A percentile compares a stretch with the other conserved stretches of the same genome.
Conservation (phyloP, 306 rosid genomes). For the Quillaja saponaria region DNA sequence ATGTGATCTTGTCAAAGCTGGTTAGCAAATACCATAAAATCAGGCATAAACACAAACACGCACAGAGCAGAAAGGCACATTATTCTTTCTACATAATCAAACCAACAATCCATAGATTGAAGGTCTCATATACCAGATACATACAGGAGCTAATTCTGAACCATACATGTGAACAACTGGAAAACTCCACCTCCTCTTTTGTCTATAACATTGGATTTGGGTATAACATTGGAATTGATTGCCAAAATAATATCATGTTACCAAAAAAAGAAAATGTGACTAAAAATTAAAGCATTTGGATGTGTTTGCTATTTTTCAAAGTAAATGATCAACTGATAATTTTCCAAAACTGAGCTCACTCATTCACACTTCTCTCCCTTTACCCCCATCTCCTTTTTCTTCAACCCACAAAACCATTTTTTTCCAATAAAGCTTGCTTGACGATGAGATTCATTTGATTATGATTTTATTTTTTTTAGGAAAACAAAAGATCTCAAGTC, state of each 20-base stretch:
- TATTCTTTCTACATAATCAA: neutral
- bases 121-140: neutral
- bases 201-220: neutral
- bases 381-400: too few species aligned
- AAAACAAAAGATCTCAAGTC: too few species aligned
- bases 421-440: too few species aligned
- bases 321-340: too few species aligned
- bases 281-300: too few species aligned
- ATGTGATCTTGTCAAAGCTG: constrained; percentile 82
- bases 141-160: neutral
- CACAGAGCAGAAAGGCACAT: neutral
- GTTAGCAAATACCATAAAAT: constrained; percentile 35
- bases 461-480: too few species aligned
- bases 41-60: constrained; percentile 21
- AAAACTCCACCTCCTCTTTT: neutral
- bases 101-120: constrained; percentile 16
- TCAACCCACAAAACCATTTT: too few species aligned
- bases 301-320: too few species aligned
- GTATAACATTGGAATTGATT: neutral
- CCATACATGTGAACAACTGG: neutral
- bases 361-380: too few species aligned
- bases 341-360: too few species aligned
- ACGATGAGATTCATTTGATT: too few species aligned
- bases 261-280: neutral
- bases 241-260: neutral